These are phyloP conservation scores for Crithidia thermophila DNA, from an alignment of 208 protist genomes.

Conservation along the genomic window DNA sequence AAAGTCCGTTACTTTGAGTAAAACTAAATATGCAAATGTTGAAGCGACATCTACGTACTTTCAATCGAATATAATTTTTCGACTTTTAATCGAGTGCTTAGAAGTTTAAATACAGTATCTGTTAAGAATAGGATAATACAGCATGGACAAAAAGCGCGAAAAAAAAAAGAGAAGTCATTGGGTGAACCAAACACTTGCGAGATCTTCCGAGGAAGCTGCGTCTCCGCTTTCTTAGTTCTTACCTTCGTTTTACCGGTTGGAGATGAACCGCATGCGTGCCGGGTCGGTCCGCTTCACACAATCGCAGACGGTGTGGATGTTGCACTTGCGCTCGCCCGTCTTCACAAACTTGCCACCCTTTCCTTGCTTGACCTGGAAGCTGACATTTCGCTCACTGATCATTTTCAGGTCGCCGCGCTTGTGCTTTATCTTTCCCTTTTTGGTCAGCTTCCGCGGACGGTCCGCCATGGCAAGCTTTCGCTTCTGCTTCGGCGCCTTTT, in stretches of 20 bases:
- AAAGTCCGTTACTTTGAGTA: too few species aligned
- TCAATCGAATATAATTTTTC: too few species aligned
- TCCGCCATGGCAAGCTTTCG: constrained; percentile 79
- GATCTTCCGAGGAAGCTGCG: too few species aligned
- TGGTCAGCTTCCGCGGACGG: constrained; percentile 76
- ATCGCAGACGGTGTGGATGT: constrained; percentile 91
- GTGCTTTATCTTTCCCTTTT: constrained; percentile 84
- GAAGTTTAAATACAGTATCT: not conserved
- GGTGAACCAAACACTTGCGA: not conserved
- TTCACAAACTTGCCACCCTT: constrained; percentile 85
- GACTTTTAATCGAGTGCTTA: too few species aligned
- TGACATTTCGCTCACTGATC: constrained; percentile 76
- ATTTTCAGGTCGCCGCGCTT: constrained; percentile 85
- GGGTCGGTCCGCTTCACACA: constrained; percentile 89
- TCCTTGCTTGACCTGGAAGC: constrained; percentile 85
- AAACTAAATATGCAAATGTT: too few species aligned
- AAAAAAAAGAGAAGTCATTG: not conserved
- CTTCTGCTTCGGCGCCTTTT: constrained; percentile 87
- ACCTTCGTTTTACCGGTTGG: constrained; percentile 76
- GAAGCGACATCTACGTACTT: too few species aligned
- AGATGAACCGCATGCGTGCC: constrained; percentile 73
- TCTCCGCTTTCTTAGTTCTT: too few species aligned
- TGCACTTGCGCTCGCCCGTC: constrained; percentile 85
- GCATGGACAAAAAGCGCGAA: not conserved
- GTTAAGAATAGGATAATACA: not conserved